Conservation (phyloP, 768 basidiomycete species). For the Cystofilobasidium ferigula region DNA sequence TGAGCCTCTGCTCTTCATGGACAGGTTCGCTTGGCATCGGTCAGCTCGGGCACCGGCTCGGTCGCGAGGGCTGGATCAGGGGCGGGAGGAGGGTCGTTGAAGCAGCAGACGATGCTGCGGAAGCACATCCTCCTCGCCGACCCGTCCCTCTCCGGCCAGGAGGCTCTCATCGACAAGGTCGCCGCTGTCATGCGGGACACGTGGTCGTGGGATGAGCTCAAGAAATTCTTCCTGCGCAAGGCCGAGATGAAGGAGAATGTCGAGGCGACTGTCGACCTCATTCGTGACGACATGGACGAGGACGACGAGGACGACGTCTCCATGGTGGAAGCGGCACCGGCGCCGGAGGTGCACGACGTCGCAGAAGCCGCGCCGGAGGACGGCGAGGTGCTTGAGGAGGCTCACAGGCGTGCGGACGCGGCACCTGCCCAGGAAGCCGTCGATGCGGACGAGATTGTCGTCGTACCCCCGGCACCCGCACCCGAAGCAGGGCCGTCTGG, state of each 20-base stretch:
- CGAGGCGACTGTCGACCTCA: neutral
- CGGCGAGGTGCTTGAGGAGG: neutral
- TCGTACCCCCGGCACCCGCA: too few relatives aligned
- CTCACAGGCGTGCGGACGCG: neutral
- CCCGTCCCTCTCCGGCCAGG: neutral
- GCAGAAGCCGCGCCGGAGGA: neutral
- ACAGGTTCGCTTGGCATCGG: too few relatives aligned
- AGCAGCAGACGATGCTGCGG: neutral
- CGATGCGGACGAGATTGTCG: neutral
- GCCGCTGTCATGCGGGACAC: neutral
- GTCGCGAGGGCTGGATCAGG: neutral
- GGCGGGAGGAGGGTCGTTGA: neutral
- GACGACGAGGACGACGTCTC: neutral
- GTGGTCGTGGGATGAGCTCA: slow-evolving; percentile 2
- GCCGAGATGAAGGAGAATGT: slow-evolving; percentile 3
- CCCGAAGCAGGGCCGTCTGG: too few relatives aligned
- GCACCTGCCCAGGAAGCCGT: neutral
- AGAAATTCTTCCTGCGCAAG: neutral
- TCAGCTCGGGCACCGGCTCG: too few relatives aligned
- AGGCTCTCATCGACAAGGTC: neutral
- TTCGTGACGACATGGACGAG: neutral
- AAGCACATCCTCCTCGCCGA: neutral
- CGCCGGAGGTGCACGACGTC: neutral
- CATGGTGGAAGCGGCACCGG: neutral
- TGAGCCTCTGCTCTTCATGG: too few relatives aligned